phyloP scores from a whole-genome alignment of 2,329 filamentous ascomycete genomes.

The Penicillium palitans region DNA sequence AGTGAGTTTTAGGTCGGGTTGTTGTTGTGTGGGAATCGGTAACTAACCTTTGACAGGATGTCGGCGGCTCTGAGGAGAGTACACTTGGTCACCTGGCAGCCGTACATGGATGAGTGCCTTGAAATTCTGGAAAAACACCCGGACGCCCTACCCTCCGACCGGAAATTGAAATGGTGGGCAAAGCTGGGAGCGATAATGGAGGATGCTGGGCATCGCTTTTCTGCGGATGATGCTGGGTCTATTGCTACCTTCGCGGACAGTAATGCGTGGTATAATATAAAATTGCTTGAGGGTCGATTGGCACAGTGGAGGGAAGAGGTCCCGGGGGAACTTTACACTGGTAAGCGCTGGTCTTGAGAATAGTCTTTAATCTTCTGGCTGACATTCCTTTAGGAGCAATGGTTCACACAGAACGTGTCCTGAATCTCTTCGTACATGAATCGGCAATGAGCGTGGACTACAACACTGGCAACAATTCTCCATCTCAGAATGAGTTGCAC shows the following conservation, averaged over 20 bases:
- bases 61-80: slow-evolving; percentile 60
- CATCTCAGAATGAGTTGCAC: slow-evolving; percentile 25
- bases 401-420: slow-evolving; percentile 62
- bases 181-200: slow-evolving; percentile 65
- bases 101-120: slow-evolving; percentile 64
- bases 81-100: slow-evolving; percentile 60
- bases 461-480: slow-evolving; percentile 42
- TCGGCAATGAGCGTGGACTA: slow-evolving; percentile 67
- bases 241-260: slow-evolving; percentile 58
- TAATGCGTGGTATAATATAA: slow-evolving; percentile 64
- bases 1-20: slow-evolving; percentile 38
- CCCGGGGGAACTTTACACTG: slow-evolving; percentile 53
- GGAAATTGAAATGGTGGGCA: slow-evolving; percentile 57
- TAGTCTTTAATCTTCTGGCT: not conserved
- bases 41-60: slow-evolving; percentile 43
- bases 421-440: slow-evolving; percentile 75
- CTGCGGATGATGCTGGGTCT: slow-evolving; percentile 63
- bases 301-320: slow-evolving; percentile 60
- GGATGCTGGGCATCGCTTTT: slow-evolving; percentile 66
- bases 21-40: not conserved
- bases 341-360: slow-evolving; percentile 48
- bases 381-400: slow-evolving; percentile 54
- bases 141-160: slow-evolving; percentile 59
- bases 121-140: slow-evolving; percentile 57
- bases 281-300: slow-evolving; percentile 65